Evolutionary conservation across 2,329 filamentous ascomycete genomes (phyloP).

Genomic region (Didymella pomorum): DNA sequence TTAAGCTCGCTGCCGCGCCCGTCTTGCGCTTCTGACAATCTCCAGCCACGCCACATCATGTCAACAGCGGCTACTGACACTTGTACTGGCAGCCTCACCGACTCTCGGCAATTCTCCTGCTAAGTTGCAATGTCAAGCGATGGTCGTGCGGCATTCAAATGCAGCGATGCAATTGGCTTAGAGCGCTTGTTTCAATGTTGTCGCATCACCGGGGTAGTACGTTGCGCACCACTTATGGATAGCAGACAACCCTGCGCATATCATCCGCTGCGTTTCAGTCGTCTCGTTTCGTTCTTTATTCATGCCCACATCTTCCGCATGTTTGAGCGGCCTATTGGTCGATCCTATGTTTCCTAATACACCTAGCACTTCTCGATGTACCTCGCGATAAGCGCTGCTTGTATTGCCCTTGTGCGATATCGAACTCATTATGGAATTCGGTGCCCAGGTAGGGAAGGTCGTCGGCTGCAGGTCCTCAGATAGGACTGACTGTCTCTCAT

Average conservation of each 20-base stretch:
- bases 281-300: neutral
- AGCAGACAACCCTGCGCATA: constrained; percentile 11
- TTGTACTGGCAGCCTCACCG: neutral
- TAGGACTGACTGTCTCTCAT: neutral
- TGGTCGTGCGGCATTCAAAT: neutral
- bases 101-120: neutral
- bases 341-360: neutral
- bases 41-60: neutral
- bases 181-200: constrained; percentile 15
- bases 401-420: neutral
- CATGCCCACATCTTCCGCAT: neutral
- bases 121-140: neutral
- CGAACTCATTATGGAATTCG: neutral
- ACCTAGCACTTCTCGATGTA: neutral
- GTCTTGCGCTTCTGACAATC: neutral
- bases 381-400: neutral
- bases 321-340: neutral
- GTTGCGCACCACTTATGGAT: neutral
- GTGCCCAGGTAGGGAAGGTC: neutral
- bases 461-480: neutral
- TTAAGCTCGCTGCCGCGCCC: neutral
- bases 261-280: constrained; percentile 4
- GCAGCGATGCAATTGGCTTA: constrained; percentile 11
- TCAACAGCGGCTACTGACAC: neutral
- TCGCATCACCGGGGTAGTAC: constrained; percentile 16